Evolutionary conservation across 495 filamentous ascomycete genomes (phyloP), one percentile per base, ranked within the genome.

Genomic region (Pseudomonodictys pantanalensis): DNA sequence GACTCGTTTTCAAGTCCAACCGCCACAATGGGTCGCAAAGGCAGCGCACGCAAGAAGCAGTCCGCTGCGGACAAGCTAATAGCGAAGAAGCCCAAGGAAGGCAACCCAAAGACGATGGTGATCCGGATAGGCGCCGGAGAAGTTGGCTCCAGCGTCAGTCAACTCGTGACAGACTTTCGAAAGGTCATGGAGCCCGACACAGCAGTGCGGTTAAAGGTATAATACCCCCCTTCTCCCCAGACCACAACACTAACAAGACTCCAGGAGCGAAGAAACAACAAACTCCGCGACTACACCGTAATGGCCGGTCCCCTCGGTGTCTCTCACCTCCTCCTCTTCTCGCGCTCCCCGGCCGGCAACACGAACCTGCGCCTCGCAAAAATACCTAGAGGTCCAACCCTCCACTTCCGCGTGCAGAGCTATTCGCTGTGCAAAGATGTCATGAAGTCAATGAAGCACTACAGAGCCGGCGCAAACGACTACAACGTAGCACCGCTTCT

Each of bases 251-350:
- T 39, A 59, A 50, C 49, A 18, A 18, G 12, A 6, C 46, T 35
- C 22, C 17, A 90, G 79, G 92, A 98, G 77, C 83, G 95, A 60
- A 87, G 87, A 79, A 85, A 83, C 24, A 99, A 99, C 77, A 86
- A 85, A 69, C 73, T 97, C 66, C 82, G 88, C 64, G 93, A 99
- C 75, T 99, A 95, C 72, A 88, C 90, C 20, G 87, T 90, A 42
- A 97, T 99, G 95, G 86, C 90, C 54, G 95, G 93, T 6, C 91
- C 95, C 7, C 80, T 99, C 28, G 92, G 93, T 33, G 92, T 99
- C 51, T 88, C 89, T 24, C 93, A 99, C 73, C 81, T 99, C 32
- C 79, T 99, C 60, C 85, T 99, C 24, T 97, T 99, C 76, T 97
- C 92, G 7, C 83, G 89, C 63, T 96, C 92, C 44, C 78, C 81